Conservation (phyloP, 2,329 filamentous ascomycete species). For the Taxawa tesnikishii region DNA sequence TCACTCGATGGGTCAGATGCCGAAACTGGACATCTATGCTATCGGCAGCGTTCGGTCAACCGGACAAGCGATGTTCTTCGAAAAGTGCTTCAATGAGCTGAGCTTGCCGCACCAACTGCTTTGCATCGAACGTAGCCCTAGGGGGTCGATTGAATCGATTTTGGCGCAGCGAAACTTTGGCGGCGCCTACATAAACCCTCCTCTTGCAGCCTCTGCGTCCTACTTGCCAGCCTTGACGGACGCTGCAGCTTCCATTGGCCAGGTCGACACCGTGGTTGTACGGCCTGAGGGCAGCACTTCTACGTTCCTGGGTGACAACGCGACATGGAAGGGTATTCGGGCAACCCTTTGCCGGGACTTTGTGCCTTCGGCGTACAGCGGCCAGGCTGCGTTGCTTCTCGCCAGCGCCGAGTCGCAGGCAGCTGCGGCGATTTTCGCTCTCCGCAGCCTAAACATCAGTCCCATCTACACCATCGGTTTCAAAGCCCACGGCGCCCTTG, state of each 20-base stretch:
- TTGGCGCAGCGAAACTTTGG: constrained; percentile 66
- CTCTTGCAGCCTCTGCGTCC: constrained; percentile 40
- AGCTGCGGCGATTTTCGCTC: constrained; percentile 64
- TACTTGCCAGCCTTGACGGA: constrained; percentile 59
- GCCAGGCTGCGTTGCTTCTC: constrained; percentile 62
- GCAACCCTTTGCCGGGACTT: constrained; percentile 71
- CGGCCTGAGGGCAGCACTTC: constrained; percentile 36
- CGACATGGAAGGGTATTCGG: constrained; percentile 74
- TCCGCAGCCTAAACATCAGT: constrained; percentile 62
- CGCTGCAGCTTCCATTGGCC: constrained; percentile 64
- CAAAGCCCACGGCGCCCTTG: constrained; percentile 46
- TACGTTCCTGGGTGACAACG: constrained; percentile 65
- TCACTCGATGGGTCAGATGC: constrained; percentile 67
- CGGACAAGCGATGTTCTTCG: constrained; percentile 72
- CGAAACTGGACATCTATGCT: constrained; percentile 68
- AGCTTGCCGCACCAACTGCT: constrained; percentile 76
- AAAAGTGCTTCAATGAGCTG: constrained; percentile 50
- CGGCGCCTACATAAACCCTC: constrained; percentile 68
- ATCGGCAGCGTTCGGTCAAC: constrained; percentile 63
- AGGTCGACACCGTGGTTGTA: constrained; percentile 70
- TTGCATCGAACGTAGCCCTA: constrained; percentile 58
- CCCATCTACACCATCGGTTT: constrained; percentile 81
- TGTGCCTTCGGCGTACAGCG: constrained; percentile 68
- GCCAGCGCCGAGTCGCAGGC: constrained; percentile 64
- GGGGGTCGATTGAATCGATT: constrained; percentile 57